A percentile compares a stretch with the other conserved stretches of the same genome.
These are phyloP conservation scores for Nissolia schottii DNA, from an alignment of 306 rosid genomes.

Conservation along the genomic window DNA sequence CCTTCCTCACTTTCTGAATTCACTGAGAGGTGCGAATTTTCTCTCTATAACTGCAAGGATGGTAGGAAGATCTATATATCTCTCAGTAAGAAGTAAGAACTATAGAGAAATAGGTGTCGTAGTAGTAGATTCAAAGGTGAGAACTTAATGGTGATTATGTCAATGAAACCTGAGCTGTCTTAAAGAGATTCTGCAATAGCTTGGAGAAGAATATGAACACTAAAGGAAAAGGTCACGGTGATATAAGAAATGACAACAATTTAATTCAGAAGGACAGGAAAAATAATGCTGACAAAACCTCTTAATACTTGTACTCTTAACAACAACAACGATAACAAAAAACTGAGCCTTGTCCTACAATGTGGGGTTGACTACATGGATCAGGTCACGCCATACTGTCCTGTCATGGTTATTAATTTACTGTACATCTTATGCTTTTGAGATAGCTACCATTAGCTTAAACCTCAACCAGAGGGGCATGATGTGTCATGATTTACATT, in stretches of 20 bases:
- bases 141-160: neutral
- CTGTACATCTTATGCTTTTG: neutral
- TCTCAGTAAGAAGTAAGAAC: neutral
- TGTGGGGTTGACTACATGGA: too few relatives aligned
- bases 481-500: neutral
- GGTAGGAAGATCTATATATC: neutral
- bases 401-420: neutral
- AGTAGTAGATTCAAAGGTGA: neutral
- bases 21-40: constrained; percentile 60
- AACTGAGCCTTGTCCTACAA: too few relatives aligned
- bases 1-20: constrained; percentile 82
- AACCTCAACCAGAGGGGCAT: neutral
- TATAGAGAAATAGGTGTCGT: neutral
- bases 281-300: neutral
- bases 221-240: neutral
- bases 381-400: too few relatives aligned
- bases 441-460: neutral
- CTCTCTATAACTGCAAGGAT: neutral
- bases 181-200: neutral
- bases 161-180: neutral
- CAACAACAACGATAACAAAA: too few relatives aligned
- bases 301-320: too few relatives aligned
- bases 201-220: neutral
- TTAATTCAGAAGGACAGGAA: neutral
- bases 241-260: neutral